Conservation (phyloP, 2,329 filamentous ascomycete genomes). For the Anisogramma anomala region DNA sequence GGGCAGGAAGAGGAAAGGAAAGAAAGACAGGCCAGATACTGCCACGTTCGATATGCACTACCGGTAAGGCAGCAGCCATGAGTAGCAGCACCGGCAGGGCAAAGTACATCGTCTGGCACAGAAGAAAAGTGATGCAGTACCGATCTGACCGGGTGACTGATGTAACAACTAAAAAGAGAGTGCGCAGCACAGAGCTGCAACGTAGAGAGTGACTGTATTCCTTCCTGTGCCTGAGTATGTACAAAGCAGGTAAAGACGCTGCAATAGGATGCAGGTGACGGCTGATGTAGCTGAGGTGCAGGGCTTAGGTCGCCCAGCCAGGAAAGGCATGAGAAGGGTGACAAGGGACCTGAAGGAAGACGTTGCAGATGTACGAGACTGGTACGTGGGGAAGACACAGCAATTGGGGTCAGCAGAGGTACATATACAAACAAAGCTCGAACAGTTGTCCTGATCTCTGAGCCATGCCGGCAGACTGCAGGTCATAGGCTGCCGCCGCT, state of each 20-base stretch:
- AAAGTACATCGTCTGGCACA: background rate
- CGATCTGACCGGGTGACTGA: slow-evolving; percentile 15
- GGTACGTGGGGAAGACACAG: slow-evolving; percentile 8
- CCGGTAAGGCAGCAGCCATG: slow-evolving; percentile 13
- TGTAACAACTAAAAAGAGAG: slow-evolving; percentile 7
- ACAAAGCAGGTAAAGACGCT: slow-evolving; percentile 4
- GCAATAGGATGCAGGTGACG: slow-evolving; percentile 5
- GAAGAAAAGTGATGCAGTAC: slow-evolving; percentile 8
- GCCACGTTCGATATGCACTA: slow-evolving; percentile 8
- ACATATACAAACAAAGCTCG: slow-evolving; percentile 9
- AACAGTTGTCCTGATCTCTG: background rate
- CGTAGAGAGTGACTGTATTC: slow-evolving; percentile 1
- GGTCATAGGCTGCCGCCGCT: background rate
- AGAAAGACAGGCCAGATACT: slow-evolving; percentile 6
- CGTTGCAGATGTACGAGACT: slow-evolving; percentile 4
- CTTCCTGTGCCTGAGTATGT: slow-evolving; percentile 6
- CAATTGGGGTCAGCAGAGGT: slow-evolving; percentile 1
- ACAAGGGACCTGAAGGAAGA: slow-evolving; percentile 12
- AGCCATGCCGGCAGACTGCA: background rate
- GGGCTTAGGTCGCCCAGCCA: slow-evolving; percentile 10
- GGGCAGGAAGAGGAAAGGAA: slow-evolving; percentile 2
- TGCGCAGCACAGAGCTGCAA: slow-evolving; percentile 7
- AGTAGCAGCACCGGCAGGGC: background rate
- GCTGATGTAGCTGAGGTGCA: slow-evolving; percentile 14
- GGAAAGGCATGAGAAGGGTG: slow-evolving; percentile 7